Conservation (phyloP, 2,329 filamentous ascomycete genomes). For the Lecanoromycetidae sp. region DNA sequence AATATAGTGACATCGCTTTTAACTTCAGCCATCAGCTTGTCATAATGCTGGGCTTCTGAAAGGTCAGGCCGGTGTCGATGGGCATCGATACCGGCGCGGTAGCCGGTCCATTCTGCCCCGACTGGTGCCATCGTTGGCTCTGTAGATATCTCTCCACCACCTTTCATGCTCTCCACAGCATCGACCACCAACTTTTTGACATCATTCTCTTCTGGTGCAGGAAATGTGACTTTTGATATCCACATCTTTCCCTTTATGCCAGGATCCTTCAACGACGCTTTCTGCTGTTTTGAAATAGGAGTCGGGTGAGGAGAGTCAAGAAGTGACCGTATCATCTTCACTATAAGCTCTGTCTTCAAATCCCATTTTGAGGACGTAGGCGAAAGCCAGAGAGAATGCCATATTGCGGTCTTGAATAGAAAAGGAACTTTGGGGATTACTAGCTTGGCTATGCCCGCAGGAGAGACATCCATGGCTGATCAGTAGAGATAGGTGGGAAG, state of each 20-base stretch:
- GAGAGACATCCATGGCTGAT: conserved; percentile 27
- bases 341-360: conserved; percentile 58
- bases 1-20: conserved; percentile 52
- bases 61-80: conserved; percentile 43
- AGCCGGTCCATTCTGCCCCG: conserved; percentile 67
- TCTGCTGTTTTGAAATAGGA: conserved; percentile 52
- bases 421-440: conserved; percentile 31
- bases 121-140: conserved; percentile 43
- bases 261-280: conserved; percentile 47
- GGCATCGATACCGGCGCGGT: conserved; percentile 43
- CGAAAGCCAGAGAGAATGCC: conserved; percentile 48
- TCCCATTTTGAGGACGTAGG: conserved; percentile 65
- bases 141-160: conserved; percentile 24
- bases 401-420: conserved; percentile 31
- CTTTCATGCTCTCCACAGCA: conserved; percentile 45
- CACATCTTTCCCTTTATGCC: conserved; percentile 69
- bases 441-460: conserved; percentile 26
- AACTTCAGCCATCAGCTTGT: conserved; percentile 54
- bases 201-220: conserved; percentile 42
- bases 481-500: no score
- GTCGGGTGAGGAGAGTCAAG: conserved; percentile 36
- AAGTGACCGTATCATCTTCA: conserved; percentile 60
- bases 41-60: conserved; percentile 53
- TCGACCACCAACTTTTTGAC: conserved; percentile 46
- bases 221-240: conserved; percentile 59